phyloP scores from a whole-genome alignment of 163 green algal species.

The Prototheca stagnorum region DNA sequence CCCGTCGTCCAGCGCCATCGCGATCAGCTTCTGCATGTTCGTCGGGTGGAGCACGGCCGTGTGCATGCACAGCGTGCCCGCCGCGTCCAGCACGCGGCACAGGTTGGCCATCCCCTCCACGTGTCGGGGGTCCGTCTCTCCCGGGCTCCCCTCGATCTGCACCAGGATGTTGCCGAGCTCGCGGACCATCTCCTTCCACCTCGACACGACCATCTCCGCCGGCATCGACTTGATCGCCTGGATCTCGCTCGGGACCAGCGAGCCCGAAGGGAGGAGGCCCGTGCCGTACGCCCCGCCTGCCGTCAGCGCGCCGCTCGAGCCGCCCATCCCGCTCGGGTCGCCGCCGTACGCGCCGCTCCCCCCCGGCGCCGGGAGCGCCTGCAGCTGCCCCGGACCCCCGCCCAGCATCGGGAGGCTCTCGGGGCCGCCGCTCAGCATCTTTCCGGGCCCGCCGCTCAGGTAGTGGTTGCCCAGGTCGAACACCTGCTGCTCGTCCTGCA shows the following conservation, averaged over 20 bases:
- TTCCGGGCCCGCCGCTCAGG: conserved; percentile 8
- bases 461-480: conserved; percentile 27
- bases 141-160: conserved; percentile 12
- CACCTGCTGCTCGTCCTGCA: conserved; percentile 33
- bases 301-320: background rate
- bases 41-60: conserved; percentile 33
- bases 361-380: background rate
- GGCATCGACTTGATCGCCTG: conserved; percentile 19
- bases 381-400: background rate
- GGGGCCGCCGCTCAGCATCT: conserved; percentile 1
- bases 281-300: background rate
- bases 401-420: background rate
- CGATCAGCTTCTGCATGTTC: conserved; percentile 36
- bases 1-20: conserved; percentile 29
- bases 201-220: conserved; percentile 16
- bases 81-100: conserved; percentile 14
- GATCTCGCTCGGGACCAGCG: conserved; percentile 9
- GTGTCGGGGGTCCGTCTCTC: conserved; percentile 2
- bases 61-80: conserved; percentile 21
- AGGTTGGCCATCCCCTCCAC: conserved; percentile 7
- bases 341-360: background rate
- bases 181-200: conserved; percentile 32
- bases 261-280: background rate
- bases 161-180: conserved; percentile 31
- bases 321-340: background rate